Conservation (phyloP, 108 stramenopile genomes). For the Nannochloropsis gaditana region DNA sequence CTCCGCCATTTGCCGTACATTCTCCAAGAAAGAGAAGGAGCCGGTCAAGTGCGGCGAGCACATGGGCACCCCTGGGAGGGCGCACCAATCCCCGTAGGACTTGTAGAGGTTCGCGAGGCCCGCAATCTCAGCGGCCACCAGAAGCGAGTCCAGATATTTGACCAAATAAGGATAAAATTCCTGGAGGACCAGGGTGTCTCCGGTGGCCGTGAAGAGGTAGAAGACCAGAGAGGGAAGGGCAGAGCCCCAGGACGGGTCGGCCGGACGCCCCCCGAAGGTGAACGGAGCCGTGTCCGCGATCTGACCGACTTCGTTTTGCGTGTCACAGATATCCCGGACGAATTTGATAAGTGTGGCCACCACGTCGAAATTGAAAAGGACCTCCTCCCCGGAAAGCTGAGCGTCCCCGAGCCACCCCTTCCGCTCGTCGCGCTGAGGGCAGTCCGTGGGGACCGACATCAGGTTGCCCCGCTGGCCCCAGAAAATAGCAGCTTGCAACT, state of each 20-base stretch:
- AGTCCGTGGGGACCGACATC: constrained; percentile 49
- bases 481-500: constrained; percentile 39
- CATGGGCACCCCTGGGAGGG: background rate
- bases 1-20: background rate
- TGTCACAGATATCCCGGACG: constrained; percentile 38
- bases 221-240: background rate
- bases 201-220: background rate
- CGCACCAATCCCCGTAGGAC: background rate
- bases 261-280: constrained; percentile 10
- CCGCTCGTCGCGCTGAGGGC: constrained; percentile 42
- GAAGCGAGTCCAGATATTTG: background rate
- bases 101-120: background rate
- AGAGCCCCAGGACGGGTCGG: background rate
- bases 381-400: constrained; percentile 41
- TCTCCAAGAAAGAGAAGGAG: background rate
- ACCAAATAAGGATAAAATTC: background rate
- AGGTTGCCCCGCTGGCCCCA: constrained; percentile 43
- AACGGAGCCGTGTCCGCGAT: background rate
- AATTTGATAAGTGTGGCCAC: constrained; percentile 40
- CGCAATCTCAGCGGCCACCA: background rate
- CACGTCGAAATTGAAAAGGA: constrained; percentile 41
- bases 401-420: constrained; percentile 49
- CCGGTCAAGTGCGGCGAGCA: constrained; percentile 13
- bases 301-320: constrained; percentile 32
- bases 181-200: background rate